Conservation (phyloP, 495 filamentous ascomycete genomes). For the Daldinia concentrica region DNA sequence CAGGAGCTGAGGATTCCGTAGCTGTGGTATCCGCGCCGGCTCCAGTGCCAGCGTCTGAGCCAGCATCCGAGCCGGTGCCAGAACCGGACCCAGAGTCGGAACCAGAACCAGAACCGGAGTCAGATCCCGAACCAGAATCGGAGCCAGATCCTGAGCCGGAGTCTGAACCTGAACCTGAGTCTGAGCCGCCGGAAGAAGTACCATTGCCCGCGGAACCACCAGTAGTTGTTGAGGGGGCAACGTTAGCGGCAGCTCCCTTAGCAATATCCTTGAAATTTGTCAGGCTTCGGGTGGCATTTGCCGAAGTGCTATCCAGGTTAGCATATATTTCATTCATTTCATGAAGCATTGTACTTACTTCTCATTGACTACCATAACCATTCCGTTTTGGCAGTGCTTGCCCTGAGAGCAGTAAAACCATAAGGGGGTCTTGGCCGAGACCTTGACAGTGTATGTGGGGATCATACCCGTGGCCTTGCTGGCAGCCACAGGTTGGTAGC, state of each 20-base stretch:
- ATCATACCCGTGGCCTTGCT: constrained; percentile 52
- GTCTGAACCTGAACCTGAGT: constrained; percentile 27
- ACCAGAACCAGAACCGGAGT: constrained; percentile 9
- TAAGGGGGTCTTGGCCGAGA: constrained; percentile 66
- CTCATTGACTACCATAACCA: constrained; percentile 76
- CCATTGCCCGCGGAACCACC: constrained; percentile 30
- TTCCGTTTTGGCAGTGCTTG: constrained; percentile 73
- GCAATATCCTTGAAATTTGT: constrained; percentile 56
- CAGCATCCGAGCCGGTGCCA: constrained; percentile 25
- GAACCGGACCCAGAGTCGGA: constrained; percentile 38
- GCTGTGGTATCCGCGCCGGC: background rate
- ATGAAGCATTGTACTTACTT: constrained; percentile 57
- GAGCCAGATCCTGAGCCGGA: background rate
- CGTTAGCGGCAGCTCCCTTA: constrained; percentile 51
- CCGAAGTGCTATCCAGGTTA: constrained; percentile 50
- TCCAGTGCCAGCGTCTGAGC: background rate
- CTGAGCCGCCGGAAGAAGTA: constrained; percentile 27
- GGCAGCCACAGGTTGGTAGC: constrained; percentile 65
- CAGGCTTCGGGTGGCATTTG: constrained; percentile 60
- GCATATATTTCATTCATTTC: background rate
- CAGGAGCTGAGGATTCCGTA: constrained; percentile 10
- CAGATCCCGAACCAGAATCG: constrained; percentile 37
- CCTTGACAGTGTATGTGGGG: constrained; percentile 66
- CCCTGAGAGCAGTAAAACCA: constrained; percentile 75
- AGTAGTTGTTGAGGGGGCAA: constrained; percentile 44